Conservation (phyloP, 768 basidiomycete species). For the Naganishia antarctica region DNA sequence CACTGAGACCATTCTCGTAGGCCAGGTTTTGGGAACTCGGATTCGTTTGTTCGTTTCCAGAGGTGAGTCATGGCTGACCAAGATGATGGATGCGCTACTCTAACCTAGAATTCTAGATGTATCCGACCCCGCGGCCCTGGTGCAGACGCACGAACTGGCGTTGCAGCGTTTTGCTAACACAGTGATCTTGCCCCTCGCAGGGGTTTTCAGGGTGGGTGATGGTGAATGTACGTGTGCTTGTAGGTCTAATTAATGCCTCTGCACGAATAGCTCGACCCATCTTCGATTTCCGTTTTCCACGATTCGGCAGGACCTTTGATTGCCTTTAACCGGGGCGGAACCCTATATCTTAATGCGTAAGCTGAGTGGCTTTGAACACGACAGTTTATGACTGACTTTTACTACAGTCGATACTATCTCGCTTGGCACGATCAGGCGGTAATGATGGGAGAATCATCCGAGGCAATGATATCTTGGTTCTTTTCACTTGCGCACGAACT, state of each 20-base stretch:
- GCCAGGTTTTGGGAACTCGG: conserved; percentile 23
- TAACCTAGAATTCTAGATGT: conserved; percentile 54
- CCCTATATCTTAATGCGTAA: conserved; percentile 70
- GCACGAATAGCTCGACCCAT: conserved; percentile 56
- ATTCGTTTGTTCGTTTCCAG: conserved; percentile 35
- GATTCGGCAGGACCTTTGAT: conserved; percentile 75
- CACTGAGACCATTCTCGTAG: background rate
- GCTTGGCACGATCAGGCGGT: conserved; percentile 79
- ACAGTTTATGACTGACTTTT: conserved; percentile 1
- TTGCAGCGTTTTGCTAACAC: conserved; percentile 66
- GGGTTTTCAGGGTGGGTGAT: conserved; percentile 58
- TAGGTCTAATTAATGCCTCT: background rate
- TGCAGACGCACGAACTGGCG: conserved; percentile 30
- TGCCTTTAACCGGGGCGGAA: conserved; percentile 86
- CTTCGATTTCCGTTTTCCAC: conserved; percentile 78
- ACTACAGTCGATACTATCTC: conserved; percentile 65
- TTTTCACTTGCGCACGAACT: conserved; percentile 89
- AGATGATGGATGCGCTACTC: background rate
- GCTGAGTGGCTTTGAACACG: conserved; percentile 8
- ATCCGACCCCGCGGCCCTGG: conserved; percentile 48
- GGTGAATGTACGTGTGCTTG: too few relatives aligned
- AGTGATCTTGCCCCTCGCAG: conserved; percentile 62
- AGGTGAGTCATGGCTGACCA: conserved; percentile 26
- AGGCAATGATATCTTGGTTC: conserved; percentile 84
- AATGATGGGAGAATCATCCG: conserved; percentile 53